Evolutionary conservation across 148 eudicot genomes (phyloP).

Genomic region (Silene conica): DNA sequence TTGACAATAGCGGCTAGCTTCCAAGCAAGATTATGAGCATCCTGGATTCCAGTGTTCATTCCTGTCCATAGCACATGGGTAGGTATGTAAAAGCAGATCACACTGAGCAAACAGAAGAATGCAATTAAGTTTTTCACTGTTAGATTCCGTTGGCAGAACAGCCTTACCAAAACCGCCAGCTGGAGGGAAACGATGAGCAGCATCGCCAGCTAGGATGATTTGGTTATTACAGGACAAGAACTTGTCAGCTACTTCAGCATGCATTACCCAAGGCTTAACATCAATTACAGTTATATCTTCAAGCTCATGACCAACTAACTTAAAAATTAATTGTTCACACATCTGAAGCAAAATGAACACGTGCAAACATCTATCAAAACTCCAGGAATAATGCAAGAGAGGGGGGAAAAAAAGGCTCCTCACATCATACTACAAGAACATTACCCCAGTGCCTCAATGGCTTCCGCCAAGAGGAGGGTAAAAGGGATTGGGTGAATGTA

Average conservation of each 20-base stretch:
- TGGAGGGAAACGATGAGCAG: conserved; percentile 98
- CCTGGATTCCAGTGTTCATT: conserved; percentile 98
- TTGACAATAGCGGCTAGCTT: conserved; percentile 71
- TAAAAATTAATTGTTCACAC: conserved; percentile 67
- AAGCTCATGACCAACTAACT: conserved; percentile 79
- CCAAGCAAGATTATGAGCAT: conserved; percentile 98
- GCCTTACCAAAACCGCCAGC: conserved; percentile 95
- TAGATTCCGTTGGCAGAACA: conserved; percentile 3
- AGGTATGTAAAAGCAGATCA: conserved; percentile 6
- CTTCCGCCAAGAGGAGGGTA: too few species aligned
- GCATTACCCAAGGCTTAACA: conserved; percentile 97
- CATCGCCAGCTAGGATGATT: conserved; percentile 84
- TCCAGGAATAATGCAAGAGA: not conserved
- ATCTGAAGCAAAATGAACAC: conserved; percentile 42
- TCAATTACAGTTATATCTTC: conserved; percentile 70
- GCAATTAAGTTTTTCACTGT: not conserved
- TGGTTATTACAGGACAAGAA: conserved; percentile 52
- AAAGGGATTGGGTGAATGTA: too few species aligned
- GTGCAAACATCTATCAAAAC: conserved; percentile 1
- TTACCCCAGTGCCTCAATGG: too few species aligned
- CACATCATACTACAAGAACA: not conserved
- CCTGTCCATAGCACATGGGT: conserved; percentile 43
- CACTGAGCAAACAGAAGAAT: not conserved
- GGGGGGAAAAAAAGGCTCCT: not conserved
- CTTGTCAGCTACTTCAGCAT: conserved; percentile 94